Conservation (phyloP, 768 basidiomycete genomes). For the Pulveroboletus sp. region DNA sequence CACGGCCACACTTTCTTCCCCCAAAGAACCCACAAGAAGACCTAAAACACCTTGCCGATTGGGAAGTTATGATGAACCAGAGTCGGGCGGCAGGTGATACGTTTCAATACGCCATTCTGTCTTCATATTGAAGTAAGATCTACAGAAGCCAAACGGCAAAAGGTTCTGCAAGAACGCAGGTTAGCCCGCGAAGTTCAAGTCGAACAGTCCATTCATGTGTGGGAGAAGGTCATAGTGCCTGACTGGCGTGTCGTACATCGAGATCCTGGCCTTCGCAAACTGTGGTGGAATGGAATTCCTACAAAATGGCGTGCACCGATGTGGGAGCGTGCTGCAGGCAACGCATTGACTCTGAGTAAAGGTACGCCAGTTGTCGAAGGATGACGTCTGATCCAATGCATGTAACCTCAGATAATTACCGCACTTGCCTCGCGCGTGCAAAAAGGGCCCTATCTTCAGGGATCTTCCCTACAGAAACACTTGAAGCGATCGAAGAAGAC, state of each 20-base stretch:
- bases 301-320: constrained; percentile 70
- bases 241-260: constrained; percentile 76
- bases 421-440: constrained; percentile 66
- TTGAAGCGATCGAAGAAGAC: constrained; percentile 69
- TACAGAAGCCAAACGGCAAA: constrained; percentile 67
- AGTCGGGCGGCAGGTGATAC: constrained; percentile 65
- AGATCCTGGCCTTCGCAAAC: constrained; percentile 55
- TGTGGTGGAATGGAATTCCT: constrained; percentile 92
- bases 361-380: constrained; percentile 37
- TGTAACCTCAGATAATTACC: constrained; percentile 51
- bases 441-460: constrained; percentile 63
- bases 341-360: constrained; percentile 76
- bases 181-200: constrained; percentile 59
- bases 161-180: constrained; percentile 58
- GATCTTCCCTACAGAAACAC: constrained; percentile 58
- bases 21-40: constrained; percentile 79
- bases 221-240: constrained; percentile 77
- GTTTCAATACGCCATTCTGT: not conserved
- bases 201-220: constrained; percentile 64
- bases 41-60: constrained; percentile 76
- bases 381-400: not conserved
- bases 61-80: constrained; percentile 84
- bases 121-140: constrained; percentile 2
- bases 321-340: constrained; percentile 87
- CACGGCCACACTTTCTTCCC: constrained; percentile 79